Evolutionary conservation across 164 flowering plant genomes (phyloP).

Genomic region (Tinospora cordifolia): DNA sequence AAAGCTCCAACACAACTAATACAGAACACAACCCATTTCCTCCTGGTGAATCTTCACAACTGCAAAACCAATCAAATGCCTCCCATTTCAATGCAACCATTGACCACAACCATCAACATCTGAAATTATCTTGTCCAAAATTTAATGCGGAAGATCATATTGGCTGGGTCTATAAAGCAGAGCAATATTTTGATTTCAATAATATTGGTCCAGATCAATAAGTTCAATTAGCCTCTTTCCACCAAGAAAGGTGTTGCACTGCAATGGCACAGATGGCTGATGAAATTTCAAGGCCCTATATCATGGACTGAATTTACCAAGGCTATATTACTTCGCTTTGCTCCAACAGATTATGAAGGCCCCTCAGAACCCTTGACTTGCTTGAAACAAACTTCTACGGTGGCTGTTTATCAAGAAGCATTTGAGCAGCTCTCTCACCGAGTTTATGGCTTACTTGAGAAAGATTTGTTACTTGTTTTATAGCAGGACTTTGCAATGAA

Average conservation of each 20-base stretch:
- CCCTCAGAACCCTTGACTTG: background rate
- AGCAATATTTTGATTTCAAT: constrained; percentile 5
- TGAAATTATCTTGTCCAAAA: background rate
- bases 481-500: background rate
- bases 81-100: background rate
- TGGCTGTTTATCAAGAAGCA: background rate
- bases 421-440: background rate
- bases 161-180: background rate
- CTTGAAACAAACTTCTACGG: background rate
- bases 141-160: background rate
- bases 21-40: background rate
- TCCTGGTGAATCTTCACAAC: too few relatives aligned
- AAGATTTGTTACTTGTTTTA: background rate
- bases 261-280: constrained; percentile 1
- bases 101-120: background rate
- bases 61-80: too few relatives aligned
- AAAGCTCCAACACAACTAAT: too few relatives aligned
- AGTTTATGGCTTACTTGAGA: background rate
- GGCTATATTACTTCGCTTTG: background rate
- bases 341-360: constrained; percentile 6
- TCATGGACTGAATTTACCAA: constrained; percentile 1
- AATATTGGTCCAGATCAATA: background rate
- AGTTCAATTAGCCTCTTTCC: constrained; percentile 8
- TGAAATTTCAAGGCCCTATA: background rate
- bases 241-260: background rate